phyloP scores from a whole-genome alignment of 805 yeast species.

The Wickerhamiella azyma region DNA sequence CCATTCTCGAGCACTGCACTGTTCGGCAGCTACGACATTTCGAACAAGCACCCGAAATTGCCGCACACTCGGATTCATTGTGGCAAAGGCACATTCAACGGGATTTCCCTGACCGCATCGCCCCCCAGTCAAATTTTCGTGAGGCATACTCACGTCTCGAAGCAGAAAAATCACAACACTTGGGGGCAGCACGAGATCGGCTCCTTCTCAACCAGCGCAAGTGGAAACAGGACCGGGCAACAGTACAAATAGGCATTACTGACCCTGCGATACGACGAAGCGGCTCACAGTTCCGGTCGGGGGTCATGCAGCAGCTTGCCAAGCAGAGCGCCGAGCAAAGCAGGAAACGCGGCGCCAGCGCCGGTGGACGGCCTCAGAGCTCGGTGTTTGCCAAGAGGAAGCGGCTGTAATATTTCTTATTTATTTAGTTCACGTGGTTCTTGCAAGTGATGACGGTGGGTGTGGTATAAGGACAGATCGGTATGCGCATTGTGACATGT shows the following conservation, averaged over 20 bases:
- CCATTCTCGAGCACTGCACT: constrained; percentile 23
- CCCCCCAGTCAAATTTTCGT: constrained; percentile 21
- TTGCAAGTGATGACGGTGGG: too few species aligned
- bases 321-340: constrained; percentile 3
- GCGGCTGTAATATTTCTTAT: background rate
- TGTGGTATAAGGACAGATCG: too few species aligned
- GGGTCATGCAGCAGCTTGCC: constrained; percentile 19
- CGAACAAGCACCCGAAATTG: constrained; percentile 25
- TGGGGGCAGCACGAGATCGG: constrained; percentile 32
- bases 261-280: constrained; percentile 12
- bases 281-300: constrained; percentile 9
- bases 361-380: background rate
- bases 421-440: background rate
- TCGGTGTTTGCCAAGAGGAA: background rate
- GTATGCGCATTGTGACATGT: background rate
- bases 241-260: constrained; percentile 15
- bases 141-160: constrained; percentile 19
- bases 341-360: background rate
- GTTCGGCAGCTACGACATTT: constrained; percentile 25
- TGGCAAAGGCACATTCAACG: constrained; percentile 24
- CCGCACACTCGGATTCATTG: constrained; percentile 20
- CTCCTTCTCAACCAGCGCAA: constrained; percentile 22
- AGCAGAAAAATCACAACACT: constrained; percentile 32
- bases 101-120: constrained; percentile 25
- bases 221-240: constrained; percentile 19